Evolutionary conservation across 331 rosid species (phyloP).

Genomic region (Erythrophleum ivorense): DNA sequence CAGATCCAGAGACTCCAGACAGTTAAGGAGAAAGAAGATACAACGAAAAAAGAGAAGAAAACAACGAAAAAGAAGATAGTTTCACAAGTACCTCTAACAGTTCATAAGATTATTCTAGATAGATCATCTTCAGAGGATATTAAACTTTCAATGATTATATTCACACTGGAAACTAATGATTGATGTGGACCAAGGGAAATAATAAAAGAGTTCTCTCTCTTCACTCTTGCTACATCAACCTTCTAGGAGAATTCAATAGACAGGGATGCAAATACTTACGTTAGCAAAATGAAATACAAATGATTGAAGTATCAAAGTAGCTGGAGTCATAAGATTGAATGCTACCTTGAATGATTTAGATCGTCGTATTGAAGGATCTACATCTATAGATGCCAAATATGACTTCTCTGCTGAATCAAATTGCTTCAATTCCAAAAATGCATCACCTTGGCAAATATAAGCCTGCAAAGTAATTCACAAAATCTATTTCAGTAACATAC

Average conservation of each 20-base stretch:
- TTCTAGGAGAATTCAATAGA: conserved; percentile 18
- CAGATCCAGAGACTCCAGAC: background rate
- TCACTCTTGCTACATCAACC: conserved; percentile 29
- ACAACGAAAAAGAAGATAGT: background rate
- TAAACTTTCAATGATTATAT: conserved; percentile 5
- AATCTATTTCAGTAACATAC: conserved; percentile 12
- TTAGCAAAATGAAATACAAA: conserved; percentile 28
- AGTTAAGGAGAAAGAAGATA: conserved; percentile 17
- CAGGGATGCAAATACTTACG: conserved; percentile 16
- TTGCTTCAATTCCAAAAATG: conserved; percentile 61
- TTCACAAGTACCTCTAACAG: background rate
- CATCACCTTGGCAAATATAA: conserved; percentile 83
- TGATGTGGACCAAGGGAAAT: conserved; percentile 20
- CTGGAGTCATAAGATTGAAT: conserved; percentile 17
- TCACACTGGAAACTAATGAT: conserved; percentile 17
- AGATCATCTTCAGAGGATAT: conserved; percentile 19
- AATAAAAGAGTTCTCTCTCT: background rate
- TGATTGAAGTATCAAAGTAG: conserved; percentile 23
- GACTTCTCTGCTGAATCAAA: conserved; percentile 73
- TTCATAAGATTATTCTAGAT: conserved; percentile 3
- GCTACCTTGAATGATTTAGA: conserved; percentile 84
- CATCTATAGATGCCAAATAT: conserved; percentile 62
- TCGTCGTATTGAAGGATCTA: conserved; percentile 78
- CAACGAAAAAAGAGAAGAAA: background rate
- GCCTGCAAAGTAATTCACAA: conserved; percentile 61